A percentile compares a stretch with the other conserved stretches of the same genome.
phyloP scores from a whole-genome alignment of 805 yeast species.

The Ogataea philodendri region DNA sequence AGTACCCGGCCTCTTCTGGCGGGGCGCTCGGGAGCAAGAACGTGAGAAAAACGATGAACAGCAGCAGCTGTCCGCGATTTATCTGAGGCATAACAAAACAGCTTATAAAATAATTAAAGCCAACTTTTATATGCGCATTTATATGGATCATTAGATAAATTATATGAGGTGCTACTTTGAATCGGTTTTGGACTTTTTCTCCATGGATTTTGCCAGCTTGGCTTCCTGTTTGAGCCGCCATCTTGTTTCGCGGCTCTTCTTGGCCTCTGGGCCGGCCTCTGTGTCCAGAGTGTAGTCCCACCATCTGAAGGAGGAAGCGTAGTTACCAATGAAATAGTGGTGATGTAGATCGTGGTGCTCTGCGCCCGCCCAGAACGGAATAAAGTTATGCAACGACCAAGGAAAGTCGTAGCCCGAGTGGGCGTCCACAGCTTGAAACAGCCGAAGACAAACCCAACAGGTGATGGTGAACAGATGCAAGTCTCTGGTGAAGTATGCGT shows the following conservation, averaged over 20 bases:
- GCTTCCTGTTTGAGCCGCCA: constrained; percentile 42
- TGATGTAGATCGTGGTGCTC: constrained; percentile 63
- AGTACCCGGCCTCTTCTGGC: constrained; percentile 30
- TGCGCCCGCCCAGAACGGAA: constrained; percentile 69
- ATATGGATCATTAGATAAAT: too few relatives aligned
- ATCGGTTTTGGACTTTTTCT: constrained; percentile 2
- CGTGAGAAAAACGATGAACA: constrained; percentile 38
- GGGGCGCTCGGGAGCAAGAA: constrained; percentile 44
- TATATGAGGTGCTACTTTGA: too few relatives aligned
- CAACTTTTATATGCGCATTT: not conserved
- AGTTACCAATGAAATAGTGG: constrained; percentile 57
- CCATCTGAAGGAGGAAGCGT: constrained; percentile 58
- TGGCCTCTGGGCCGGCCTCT: constrained; percentile 56
- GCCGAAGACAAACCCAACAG: constrained; percentile 50
- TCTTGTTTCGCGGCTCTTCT: constrained; percentile 44
- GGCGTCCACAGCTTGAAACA: constrained; percentile 59
- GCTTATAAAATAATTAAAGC: not conserved
- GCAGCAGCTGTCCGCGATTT: constrained; percentile 31
- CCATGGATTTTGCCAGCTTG: constrained; percentile 17
- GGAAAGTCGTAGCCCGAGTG: constrained; percentile 65
- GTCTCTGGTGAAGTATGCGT: constrained; percentile 44
- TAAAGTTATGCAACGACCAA: constrained; percentile 52
- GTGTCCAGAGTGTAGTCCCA: constrained; percentile 53
- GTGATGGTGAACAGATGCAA: constrained; percentile 55
- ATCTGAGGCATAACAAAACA: constrained; percentile 17